Evolutionary conservation across 495 filamentous ascomycete genomes (phyloP).

Genomic region (Xylaria castorea): DNA sequence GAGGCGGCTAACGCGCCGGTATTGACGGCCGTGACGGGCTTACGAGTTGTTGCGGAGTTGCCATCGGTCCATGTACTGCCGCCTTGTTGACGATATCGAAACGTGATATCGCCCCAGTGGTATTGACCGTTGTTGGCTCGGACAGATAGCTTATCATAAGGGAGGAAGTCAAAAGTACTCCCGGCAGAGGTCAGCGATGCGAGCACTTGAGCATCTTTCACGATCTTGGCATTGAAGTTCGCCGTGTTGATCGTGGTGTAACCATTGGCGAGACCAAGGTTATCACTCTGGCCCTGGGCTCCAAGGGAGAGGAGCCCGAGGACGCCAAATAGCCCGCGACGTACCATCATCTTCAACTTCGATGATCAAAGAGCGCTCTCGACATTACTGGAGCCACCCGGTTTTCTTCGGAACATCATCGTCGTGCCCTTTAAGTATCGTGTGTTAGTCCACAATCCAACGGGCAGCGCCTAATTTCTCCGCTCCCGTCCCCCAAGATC

Average conservation of each 20-base stretch:
- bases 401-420: slow-evolving; percentile 25
- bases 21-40: slow-evolving; percentile 34
- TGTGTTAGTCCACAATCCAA: slow-evolving; percentile 14
- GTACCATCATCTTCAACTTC: slow-evolving; percentile 29
- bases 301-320: slow-evolving; percentile 51
- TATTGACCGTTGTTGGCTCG: slow-evolving; percentile 56
- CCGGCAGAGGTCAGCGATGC: slow-evolving; percentile 49
- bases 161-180: slow-evolving; percentile 56
- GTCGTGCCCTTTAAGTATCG: slow-evolving; percentile 25
- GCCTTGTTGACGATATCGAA: slow-evolving; percentile 50
- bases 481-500: slow-evolving; percentile 31
- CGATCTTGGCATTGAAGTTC: slow-evolving; percentile 50
- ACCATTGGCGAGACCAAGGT: slow-evolving; percentile 44
- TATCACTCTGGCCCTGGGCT: slow-evolving; percentile 34
- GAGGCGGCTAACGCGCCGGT: slow-evolving; percentile 41
- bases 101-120: slow-evolving; percentile 60
- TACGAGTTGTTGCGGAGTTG: slow-evolving; percentile 48
- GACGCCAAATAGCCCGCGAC: slow-evolving; percentile 28
- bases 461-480: slow-evolving; percentile 27
- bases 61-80: slow-evolving; percentile 43
- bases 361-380: neutral
- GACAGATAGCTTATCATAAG: slow-evolving; percentile 49
- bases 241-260: slow-evolving; percentile 44
- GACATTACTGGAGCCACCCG: slow-evolving; percentile 25
- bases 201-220: slow-evolving; percentile 46